Conservation (phyloP, 2,329 filamentous ascomycete genomes). For the Dryadomyces quercivorus region DNA sequence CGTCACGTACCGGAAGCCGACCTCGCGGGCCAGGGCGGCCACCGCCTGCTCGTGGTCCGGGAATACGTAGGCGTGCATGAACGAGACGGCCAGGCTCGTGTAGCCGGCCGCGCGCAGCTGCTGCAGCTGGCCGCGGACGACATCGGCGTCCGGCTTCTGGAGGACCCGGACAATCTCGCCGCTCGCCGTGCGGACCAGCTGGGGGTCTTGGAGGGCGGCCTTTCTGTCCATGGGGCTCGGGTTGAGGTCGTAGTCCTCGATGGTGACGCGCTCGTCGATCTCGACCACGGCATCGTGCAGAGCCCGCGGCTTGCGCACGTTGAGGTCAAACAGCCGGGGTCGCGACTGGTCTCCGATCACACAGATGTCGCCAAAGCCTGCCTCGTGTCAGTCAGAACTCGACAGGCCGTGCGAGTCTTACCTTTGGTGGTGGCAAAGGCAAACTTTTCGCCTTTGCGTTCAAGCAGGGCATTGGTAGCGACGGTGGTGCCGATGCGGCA, state of each 20-base stretch:
- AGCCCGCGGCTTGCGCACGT: slow-evolving; percentile 74
- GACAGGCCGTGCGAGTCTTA: too few relatives aligned
- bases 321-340: slow-evolving; percentile 82
- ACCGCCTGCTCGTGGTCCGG: slow-evolving; percentile 10
- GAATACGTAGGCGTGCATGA: slow-evolving; percentile 10
- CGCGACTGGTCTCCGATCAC: slow-evolving; percentile 83
- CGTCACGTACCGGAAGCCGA: slow-evolving; percentile 1
- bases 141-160: slow-evolving; percentile 39
- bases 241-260: slow-evolving; percentile 86
- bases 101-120: slow-evolving; percentile 49
- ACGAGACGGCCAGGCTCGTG: slow-evolving; percentile 23
- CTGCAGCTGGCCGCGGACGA: slow-evolving; percentile 43
- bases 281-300: slow-evolving; percentile 79
- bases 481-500: slow-evolving; percentile 86
- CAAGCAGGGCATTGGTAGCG: slow-evolving; percentile 80
- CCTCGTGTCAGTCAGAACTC: too few relatives aligned
- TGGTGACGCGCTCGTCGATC: slow-evolving; percentile 76
- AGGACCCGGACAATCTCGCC: slow-evolving; percentile 59
- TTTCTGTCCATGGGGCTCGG: slow-evolving; percentile 47
- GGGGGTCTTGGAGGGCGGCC: slow-evolving; percentile 24
- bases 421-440: slow-evolving; percentile 73
- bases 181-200: slow-evolving; percentile 48
- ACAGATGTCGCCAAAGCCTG: slow-evolving; percentile 69
- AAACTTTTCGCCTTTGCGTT: slow-evolving; percentile 81
- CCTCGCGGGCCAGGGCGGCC: slow-evolving; percentile 2